Evolutionary conservation across 108 stramenopile genomes (phyloP).

Genomic region (Nannochloropsis oceanica): DNA sequence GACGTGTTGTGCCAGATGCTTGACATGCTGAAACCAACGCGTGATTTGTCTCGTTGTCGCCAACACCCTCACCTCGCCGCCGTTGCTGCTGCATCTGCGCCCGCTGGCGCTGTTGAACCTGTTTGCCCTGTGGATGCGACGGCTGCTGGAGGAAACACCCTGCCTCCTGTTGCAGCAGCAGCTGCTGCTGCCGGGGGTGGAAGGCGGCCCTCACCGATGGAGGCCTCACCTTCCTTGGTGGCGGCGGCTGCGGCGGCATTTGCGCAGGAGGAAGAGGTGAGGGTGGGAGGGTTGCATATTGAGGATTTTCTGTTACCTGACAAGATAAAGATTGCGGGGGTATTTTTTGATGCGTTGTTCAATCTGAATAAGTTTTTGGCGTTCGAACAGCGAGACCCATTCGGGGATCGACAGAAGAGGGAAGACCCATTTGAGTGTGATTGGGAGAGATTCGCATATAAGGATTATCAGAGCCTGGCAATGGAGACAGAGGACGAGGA

Average conservation of each 20-base stretch:
- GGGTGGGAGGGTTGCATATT: slow-evolving; percentile 34
- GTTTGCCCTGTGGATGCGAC: background rate
- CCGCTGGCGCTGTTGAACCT: background rate
- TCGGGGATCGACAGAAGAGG: slow-evolving; percentile 49
- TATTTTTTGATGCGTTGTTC: slow-evolving; percentile 90
- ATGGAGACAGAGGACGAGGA: slow-evolving; percentile 82
- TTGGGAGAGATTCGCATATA: slow-evolving; percentile 91
- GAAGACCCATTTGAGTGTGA: slow-evolving; percentile 91
- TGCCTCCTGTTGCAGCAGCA: no score
- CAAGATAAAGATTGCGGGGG: slow-evolving; percentile 71
- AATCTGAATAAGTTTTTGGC: slow-evolving; percentile 91
- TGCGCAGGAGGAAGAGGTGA: background rate
- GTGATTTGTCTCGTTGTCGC: background rate
- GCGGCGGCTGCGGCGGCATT: background rate
- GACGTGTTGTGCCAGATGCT: slow-evolving; percentile 97
- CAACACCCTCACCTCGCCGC: background rate
- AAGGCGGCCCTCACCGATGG: no score
- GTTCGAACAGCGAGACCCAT: slow-evolving; percentile 93
- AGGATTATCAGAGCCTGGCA: slow-evolving; percentile 82
- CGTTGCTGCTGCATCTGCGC: background rate
- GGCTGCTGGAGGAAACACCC: no score
- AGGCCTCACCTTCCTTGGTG: background rate
- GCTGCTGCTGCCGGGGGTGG: no score
- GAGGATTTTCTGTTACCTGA: slow-evolving; percentile 76
- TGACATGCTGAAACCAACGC: slow-evolving; percentile 73